Evolutionary conservation across 495 filamentous ascomycete genomes (phyloP).

Genomic region (Paragyromitra xinjiangensis): DNA sequence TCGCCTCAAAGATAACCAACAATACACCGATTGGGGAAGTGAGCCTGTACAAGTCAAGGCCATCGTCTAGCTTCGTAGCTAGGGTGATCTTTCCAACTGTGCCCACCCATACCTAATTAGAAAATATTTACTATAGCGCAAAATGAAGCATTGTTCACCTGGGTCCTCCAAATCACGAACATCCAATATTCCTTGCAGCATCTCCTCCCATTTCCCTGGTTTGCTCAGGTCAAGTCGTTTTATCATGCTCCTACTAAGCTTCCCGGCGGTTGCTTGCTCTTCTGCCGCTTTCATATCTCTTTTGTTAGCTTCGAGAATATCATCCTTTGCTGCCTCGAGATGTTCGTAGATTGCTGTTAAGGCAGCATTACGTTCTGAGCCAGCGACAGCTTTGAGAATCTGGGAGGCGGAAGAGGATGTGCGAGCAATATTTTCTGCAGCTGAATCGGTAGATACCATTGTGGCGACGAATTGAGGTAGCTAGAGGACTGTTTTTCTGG

Average conservation of each 20-base stretch:
- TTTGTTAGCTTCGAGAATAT: conserved; percentile 85
- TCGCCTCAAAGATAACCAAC: conserved; percentile 96
- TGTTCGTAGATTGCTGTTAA: conserved; percentile 80
- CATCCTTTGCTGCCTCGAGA: conserved; percentile 70
- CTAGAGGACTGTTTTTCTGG: neutral
- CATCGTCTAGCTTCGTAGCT: conserved; percentile 87
- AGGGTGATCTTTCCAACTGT: conserved; percentile 88
- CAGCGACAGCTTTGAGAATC: conserved; percentile 54
- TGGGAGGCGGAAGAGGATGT: conserved; percentile 52
- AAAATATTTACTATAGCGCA: neutral
- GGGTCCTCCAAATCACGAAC: conserved; percentile 89
- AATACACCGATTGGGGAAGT: conserved; percentile 95
- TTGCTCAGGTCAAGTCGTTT: conserved; percentile 86
- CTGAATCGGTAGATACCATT: conserved; percentile 38
- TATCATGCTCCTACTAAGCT: conserved; percentile 83
- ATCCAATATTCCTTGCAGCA: conserved; percentile 93
- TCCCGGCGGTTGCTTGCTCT: conserved; percentile 74
- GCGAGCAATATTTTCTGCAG: conserved; percentile 53
- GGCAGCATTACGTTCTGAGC: conserved; percentile 75
- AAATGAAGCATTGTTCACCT: conserved; percentile 65
- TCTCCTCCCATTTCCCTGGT: conserved; percentile 93
- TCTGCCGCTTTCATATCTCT: conserved; percentile 78
- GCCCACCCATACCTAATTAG: conserved; percentile 21
- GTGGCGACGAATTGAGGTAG: conserved; percentile 4
- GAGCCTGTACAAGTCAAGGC: conserved; percentile 81